Conservation (phyloP, 2,329 filamentous ascomycete species). For the Monilinia vaccinii-corymbosi region DNA sequence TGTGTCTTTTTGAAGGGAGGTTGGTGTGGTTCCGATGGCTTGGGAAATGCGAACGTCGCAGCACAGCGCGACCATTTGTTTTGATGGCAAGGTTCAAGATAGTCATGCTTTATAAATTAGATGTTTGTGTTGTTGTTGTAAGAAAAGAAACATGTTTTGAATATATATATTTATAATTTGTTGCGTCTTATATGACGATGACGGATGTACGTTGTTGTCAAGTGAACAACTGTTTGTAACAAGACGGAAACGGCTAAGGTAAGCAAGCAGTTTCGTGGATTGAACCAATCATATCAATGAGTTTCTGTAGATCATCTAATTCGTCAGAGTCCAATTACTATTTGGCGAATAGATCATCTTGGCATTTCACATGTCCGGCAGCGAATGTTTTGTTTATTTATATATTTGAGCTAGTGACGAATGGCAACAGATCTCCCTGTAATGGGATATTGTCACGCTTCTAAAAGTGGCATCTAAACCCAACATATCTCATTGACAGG, state of each 20-base stretch:
- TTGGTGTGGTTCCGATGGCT: slow-evolving; percentile 12
- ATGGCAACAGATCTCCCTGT: background rate
- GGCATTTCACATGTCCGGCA: background rate
- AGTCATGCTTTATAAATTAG: slow-evolving; percentile 15
- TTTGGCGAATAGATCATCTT: background rate
- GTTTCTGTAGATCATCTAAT: background rate
- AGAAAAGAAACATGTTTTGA: slow-evolving; percentile 15
- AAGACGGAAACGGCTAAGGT: background rate
- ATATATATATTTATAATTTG: background rate
- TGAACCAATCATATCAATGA: background rate
- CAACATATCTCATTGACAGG: background rate
- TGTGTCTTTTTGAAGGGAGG: slow-evolving; percentile 16
- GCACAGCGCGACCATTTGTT: slow-evolving; percentile 14
- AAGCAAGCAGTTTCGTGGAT: background rate
- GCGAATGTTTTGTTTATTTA: too few species aligned
- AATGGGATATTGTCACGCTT: background rate
- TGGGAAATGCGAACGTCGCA: slow-evolving; percentile 19
- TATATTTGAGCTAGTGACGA: too few species aligned
- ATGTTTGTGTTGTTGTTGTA: slow-evolving; percentile 13
- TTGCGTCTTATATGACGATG: background rate
- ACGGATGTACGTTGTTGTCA: background rate
- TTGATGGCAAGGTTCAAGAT: slow-evolving; percentile 19
- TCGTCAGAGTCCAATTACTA: background rate
- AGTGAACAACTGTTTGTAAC: background rate
- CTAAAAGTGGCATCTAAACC: background rate